Evolutionary conservation across 1,139 yeast species (phyloP).

Genomic region (Yamadazyma spencermartinsiae): DNA sequence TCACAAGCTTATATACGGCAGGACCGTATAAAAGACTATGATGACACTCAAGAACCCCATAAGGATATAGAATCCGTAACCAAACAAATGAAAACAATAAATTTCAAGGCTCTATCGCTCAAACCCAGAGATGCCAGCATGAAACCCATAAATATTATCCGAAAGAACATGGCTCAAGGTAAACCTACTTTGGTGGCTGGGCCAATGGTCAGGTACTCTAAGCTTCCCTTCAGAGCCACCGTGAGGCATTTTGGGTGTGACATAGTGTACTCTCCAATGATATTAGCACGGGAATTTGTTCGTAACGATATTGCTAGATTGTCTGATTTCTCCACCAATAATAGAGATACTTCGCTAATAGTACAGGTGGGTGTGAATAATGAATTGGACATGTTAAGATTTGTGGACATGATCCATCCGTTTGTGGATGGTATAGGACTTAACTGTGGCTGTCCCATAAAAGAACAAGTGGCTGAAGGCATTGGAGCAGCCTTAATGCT

Average conservation of each 20-base stretch:
- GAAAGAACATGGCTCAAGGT: slow-evolving; percentile 31
- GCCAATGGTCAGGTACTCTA: slow-evolving; percentile 96
- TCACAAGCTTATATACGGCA: not conserved
- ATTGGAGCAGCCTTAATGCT: slow-evolving; percentile 95
- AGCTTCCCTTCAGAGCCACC: slow-evolving; percentile 84
- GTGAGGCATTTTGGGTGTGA: slow-evolving; percentile 75
- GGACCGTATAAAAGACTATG: not conserved
- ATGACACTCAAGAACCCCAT: not conserved
- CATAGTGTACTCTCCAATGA: slow-evolving; percentile 94
- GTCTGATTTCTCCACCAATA: slow-evolving; percentile 83
- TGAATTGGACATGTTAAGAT: slow-evolving; percentile 76
- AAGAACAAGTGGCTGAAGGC: slow-evolving; percentile 92
- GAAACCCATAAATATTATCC: slow-evolving; percentile 19
- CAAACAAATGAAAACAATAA: not conserved
- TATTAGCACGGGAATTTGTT: slow-evolving; percentile 90
- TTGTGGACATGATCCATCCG: slow-evolving; percentile 86
- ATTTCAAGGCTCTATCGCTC: not conserved
- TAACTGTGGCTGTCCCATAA: slow-evolving; percentile 97
- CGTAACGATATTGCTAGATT: slow-evolving; percentile 77
- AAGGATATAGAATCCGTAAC: not conserved
- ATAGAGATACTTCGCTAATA: slow-evolving; percentile 65
- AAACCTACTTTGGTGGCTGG: slow-evolving; percentile 83
- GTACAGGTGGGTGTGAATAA: slow-evolving; percentile 94
- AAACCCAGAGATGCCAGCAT: not conserved
- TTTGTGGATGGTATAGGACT: slow-evolving; percentile 92